A percentile compares a stretch with the other conserved stretches of the same genome.
phyloP scores from a whole-genome alignment of 1,284 basidiomycete species.

The Lignosus rhinocerotis region DNA sequence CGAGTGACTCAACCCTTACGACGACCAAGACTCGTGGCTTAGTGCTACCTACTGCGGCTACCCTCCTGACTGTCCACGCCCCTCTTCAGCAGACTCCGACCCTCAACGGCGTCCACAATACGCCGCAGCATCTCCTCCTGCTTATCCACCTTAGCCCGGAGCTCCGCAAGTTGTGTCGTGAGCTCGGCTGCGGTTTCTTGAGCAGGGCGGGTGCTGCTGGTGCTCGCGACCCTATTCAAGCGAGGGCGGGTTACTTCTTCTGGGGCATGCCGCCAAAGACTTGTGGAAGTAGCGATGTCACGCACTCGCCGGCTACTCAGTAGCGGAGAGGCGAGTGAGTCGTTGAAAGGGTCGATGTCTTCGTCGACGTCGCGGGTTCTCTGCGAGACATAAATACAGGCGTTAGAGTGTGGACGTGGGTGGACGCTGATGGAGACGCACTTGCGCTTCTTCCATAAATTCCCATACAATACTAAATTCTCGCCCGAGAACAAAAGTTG shows the following conservation, averaged over 20 bases:
- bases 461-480: constrained; percentile 91
- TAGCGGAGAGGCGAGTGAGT: constrained; percentile 25
- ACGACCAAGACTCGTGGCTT: neutral
- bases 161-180: constrained; percentile 57
- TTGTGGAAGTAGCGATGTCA: constrained; percentile 15
- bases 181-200: constrained; percentile 42
- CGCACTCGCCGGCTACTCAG: constrained; percentile 19
- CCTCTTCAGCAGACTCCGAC: constrained; percentile 1
- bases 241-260: constrained; percentile 25
- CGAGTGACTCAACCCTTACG: neutral
- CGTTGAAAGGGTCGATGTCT: constrained; percentile 17
- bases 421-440: constrained; percentile 24
- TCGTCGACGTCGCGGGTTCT: constrained; percentile 15
- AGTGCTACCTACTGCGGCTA: constrained; percentile 16
- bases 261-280: constrained; percentile 25
- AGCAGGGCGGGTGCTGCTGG: neutral
- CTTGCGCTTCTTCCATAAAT: constrained; percentile 60
- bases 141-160: constrained; percentile 50
- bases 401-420: neutral
- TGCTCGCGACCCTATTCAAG: constrained; percentile 17
- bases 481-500: constrained; percentile 84
- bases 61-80: constrained; percentile 5
- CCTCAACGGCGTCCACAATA: constrained; percentile 43
- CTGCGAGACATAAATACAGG: constrained; percentile 4
- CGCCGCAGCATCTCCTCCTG: constrained; percentile 54